These are phyloP conservation scores for Sanghuangporus weigelae DNA, from an alignment of 1,284 basidiomycete species.

Conservation along the genomic window DNA sequence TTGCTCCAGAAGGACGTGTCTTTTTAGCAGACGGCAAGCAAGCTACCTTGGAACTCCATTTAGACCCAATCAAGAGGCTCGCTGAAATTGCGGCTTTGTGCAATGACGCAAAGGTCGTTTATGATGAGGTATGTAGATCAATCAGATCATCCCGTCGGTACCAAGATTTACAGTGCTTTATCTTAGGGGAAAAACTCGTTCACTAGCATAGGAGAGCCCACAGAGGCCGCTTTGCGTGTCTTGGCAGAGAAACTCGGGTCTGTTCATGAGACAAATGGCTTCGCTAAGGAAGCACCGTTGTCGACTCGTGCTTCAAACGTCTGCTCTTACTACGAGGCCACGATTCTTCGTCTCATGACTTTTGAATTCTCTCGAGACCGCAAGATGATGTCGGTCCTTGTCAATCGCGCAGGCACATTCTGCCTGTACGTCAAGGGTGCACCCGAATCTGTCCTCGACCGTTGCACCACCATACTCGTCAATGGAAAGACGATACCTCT, in stretches of 20 bases:
- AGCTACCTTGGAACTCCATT: slow-evolving; percentile 50
- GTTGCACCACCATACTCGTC: slow-evolving; percentile 73
- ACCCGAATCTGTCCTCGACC: slow-evolving; percentile 90
- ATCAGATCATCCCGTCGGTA: neutral
- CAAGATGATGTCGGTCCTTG: slow-evolving; percentile 98
- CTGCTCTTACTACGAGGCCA: slow-evolving; percentile 75
- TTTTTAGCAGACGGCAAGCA: slow-evolving; percentile 59
- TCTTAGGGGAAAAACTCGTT: slow-evolving; percentile 72
- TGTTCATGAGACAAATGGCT: slow-evolving; percentile 32
- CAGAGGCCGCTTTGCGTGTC: slow-evolving; percentile 91
- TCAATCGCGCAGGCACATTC: slow-evolving; percentile 50
- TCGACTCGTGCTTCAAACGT: slow-evolving; percentile 73
- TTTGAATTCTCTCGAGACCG: slow-evolving; percentile 98
- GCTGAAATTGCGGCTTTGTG: slow-evolving; percentile 90
- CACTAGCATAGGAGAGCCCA: slow-evolving; percentile 91
- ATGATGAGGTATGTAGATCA: slow-evolving; percentile 54
- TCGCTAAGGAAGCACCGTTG: slow-evolving; percentile 54
- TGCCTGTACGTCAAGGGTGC: slow-evolving; percentile 92
- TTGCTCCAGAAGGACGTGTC: slow-evolving; percentile 76
- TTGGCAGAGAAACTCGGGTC: slow-evolving; percentile 82
- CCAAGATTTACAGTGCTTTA: neutral
- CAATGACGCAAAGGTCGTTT: slow-evolving; percentile 90
- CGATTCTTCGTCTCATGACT: slow-evolving; percentile 78
- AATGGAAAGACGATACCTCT: slow-evolving; percentile 64
- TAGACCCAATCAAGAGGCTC: slow-evolving; percentile 74